Base-by-base conservation (phyloP, 495 filamentous ascomycete species). In the Podospora didyma region DNA sequence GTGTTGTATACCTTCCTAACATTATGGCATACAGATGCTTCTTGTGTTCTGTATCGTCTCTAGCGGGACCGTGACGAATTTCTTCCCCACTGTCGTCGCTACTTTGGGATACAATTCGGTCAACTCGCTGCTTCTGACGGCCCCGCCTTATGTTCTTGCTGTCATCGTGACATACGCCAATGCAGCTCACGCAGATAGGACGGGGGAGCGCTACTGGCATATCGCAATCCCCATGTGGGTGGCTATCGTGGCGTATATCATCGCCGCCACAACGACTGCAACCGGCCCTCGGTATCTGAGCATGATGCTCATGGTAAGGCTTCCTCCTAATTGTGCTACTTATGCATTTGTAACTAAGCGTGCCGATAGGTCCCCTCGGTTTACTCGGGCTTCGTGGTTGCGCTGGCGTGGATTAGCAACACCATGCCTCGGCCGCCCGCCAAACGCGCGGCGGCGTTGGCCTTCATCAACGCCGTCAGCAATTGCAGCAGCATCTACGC, bases 31-130 rank as follows among this genome's bases (percentile, higher is more conserved):
- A 1, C 59, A 84, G 82, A 81, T 84, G 68, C 66, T 89, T 10
- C 72, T 89, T 48, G 78, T 92, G 50, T 81, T 90, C 47, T 82
- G 86, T 63, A 86, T 90, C 67, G 84, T 89, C 14, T 81, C 85
- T 24, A 82, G 83, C 24, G 85, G 82, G 49, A 86, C 86, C 2
- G 85, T 90, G 9, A 90, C 88, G n/a, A 92, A 94, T 69, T 94
- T 94, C 80, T 93, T 95, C 74, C 90, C 90, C 0, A 87, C 89
- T 14, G 87, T 96, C 21, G 89, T 94, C 31, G 75, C 79, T 41
- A 92, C 89, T 1, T 76, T 96, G 6, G 79, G 84, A 7, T 89
- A 83, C 65, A 67, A 62, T 56, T 75, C 76, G 16, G 84, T 90
- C 59, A 65, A 77, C 19, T 86, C 90, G 0, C 82, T 94, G 10